Evolutionary conservation across 495 filamentous ascomycete species (phyloP), one percentile per base, ranked within the genome.

Genomic region (Rostrohypoxylon terebratum): DNA sequence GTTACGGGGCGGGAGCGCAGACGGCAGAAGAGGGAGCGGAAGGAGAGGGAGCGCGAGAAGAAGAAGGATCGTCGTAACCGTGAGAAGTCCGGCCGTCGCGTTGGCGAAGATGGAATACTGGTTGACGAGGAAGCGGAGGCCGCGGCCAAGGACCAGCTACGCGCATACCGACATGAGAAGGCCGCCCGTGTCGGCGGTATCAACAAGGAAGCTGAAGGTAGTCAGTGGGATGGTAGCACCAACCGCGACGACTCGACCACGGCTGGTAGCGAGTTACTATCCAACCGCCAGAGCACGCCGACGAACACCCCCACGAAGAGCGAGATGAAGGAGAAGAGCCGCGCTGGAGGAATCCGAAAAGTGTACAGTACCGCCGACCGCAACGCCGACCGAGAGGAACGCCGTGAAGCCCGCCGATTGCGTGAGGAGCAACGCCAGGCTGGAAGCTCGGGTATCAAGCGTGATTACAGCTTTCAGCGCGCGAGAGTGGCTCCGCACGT

Each of bases 101-200:
- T 85, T 23, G 77, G 81, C 69, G 77, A 77, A 62, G 83, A 83
- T 65, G 78, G 82, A 58, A 70, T 77, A 23, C 72, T 86, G 16
- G 72, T 81, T 72, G 89, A 90, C 77, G 88, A 88, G 47, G 85
- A 85, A 40, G 87, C 83, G 13, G 92, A 96, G 77, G 84, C 83
- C n/a, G 91, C 92, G 59, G 89, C 94, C 47, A 76, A 84, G 72
- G 72, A 81, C 59, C 78, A 84, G 8, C 78, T 88, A 33, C 88
- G 91, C 42, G 87, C 88, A 1, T 97, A 97, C 82, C 90, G 93
- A 7, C 85, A 92, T 76, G 94, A 97, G 80, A 93, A 91, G 74
- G 82, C 93, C 4, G 94, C 94, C 1, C 86, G 90, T 34, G 92
- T 97, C 18, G 94, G 94, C 42, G 94, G 94, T 16, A 81, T 97